Evolutionary conservation across 768 basidiomycete genomes (phyloP), one percentile per base, ranked within the genome.

Genomic region (Pulveroboletus frians): DNA sequence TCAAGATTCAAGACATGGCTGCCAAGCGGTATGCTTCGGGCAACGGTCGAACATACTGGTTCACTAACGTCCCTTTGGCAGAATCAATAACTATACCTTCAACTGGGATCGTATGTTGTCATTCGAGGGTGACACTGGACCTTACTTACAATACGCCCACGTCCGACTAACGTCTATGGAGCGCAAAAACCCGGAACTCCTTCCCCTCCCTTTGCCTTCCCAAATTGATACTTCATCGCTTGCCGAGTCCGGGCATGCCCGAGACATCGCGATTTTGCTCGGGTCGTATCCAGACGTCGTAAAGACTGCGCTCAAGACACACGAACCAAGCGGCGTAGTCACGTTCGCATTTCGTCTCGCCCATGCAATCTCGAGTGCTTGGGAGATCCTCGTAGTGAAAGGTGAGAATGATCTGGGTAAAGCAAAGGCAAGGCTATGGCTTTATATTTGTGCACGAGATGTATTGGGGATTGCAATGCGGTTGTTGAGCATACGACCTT

Each of bases 1-100:
- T 99, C 57, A 98, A 97, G 74, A 93, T 99, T 51, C 96, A 99
- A 69, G 93, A 96, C 64, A 93, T 95, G 92, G 79, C 87, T 37
- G 92, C 91, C 13, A 95, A 92, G 67, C 76, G 92, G 92, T 92
- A 55, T 39, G 80, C 47, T 10, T 34, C 39, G 47, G 21, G 52
- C 2, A 20, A 27, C 11, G 3, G n/a, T 20, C 14, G 3, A n/a
- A 20, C 1, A 1, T n/a, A 1, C 10, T 1, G 11, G 18, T 20
- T 8, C 5, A 36, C 32, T 44, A n/a, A 38, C 34, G 0, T 36
- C 31, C 13, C 21, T 17, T 43, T 18, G 5, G 6, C 55, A 95
- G 93, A 52, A 88, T 96, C 64, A 94, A 93, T 71, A 92, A 96
- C 72, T 98, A 98, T 72, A 85, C 79, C 2, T 99, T 96, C 72